Evolutionary conservation across 2,329 filamentous ascomycete genomes (phyloP).

Genomic region (Sporothrix brunneoviolacea): DNA sequence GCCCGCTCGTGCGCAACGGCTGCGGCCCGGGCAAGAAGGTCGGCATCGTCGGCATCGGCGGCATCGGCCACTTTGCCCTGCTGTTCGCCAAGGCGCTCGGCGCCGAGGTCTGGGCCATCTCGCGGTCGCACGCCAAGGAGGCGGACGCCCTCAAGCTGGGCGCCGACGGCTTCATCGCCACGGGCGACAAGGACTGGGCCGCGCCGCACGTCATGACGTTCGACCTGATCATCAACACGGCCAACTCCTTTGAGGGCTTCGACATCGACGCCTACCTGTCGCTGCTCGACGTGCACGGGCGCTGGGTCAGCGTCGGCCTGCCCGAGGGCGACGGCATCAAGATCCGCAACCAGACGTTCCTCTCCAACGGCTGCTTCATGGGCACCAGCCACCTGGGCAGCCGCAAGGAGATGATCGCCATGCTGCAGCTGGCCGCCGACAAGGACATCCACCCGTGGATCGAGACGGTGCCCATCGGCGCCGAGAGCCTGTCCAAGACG

Average conservation of each 20-base stretch:
- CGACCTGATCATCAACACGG: slow-evolving; percentile 71
- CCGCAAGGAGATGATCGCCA: slow-evolving; percentile 61
- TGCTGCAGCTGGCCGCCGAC: slow-evolving; percentile 65
- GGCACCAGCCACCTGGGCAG: slow-evolving; percentile 65
- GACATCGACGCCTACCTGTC: slow-evolving; percentile 66
- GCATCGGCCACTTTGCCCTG: slow-evolving; percentile 64
- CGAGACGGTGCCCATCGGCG: slow-evolving; percentile 66
- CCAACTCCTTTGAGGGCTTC: slow-evolving; percentile 62
- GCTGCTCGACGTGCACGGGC: slow-evolving; percentile 73
- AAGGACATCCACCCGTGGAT: slow-evolving; percentile 66
- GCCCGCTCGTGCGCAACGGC: slow-evolving; percentile 69
- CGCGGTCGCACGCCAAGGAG: slow-evolving; percentile 53
- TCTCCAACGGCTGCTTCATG: slow-evolving; percentile 67
- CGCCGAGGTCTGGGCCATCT: slow-evolving; percentile 57
- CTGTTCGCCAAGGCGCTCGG: slow-evolving; percentile 63
- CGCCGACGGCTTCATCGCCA: slow-evolving; percentile 54
- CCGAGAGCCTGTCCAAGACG: slow-evolving; percentile 62
- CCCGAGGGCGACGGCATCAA: slow-evolving; percentile 68
- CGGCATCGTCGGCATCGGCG: slow-evolving; percentile 65
- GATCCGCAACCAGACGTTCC: slow-evolving; percentile 68
- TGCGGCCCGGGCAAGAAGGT: slow-evolving; percentile 73
- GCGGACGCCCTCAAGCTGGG: slow-evolving; percentile 53
- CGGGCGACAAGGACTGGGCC: slow-evolving; percentile 51
- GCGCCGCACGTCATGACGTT: slow-evolving; percentile 55
- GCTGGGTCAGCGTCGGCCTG: slow-evolving; percentile 73